Conservation (phyloP, 2,329 filamentous ascomycete species). For the Leptographium procerum region DNA sequence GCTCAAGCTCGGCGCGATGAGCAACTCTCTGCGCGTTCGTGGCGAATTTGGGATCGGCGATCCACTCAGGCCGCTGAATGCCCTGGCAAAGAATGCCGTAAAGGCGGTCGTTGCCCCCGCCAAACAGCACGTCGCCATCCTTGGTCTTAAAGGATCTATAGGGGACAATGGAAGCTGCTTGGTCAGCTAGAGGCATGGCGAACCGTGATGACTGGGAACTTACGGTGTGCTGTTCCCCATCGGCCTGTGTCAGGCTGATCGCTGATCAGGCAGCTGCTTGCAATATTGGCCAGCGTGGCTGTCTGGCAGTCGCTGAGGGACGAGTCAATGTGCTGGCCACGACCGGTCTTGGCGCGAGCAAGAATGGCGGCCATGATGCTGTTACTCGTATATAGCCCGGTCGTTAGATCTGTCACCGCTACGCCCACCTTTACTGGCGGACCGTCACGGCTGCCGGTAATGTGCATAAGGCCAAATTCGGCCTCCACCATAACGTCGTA, state of each 20-base stretch:
- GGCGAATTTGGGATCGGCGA: slow-evolving; percentile 44
- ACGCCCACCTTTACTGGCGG: slow-evolving; percentile 96
- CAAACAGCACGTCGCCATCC: slow-evolving; percentile 59
- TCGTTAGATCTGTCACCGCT: slow-evolving; percentile 91
- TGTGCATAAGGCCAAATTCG: slow-evolving; percentile 97
- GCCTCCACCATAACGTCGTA: slow-evolving; percentile 99
- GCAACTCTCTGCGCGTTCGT: slow-evolving; percentile 53
- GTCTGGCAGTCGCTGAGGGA: slow-evolving; percentile 90
- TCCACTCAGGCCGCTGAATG: slow-evolving; percentile 48
- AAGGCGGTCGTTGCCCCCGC: slow-evolving; percentile 60
- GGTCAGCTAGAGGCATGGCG: background rate
- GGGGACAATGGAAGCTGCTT: slow-evolving; percentile 81
- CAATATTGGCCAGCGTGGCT: slow-evolving; percentile 88
- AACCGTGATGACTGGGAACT: slow-evolving; percentile 16
- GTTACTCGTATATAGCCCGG: slow-evolving; percentile 89
- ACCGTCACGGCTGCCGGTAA: slow-evolving; percentile 78
- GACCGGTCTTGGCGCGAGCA: slow-evolving; percentile 59
- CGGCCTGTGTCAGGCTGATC: slow-evolving; percentile 77
- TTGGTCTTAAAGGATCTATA: slow-evolving; percentile 75
- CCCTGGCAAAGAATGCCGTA: slow-evolving; percentile 54
- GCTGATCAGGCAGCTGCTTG: slow-evolving; percentile 80
- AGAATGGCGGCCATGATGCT: slow-evolving; percentile 89
- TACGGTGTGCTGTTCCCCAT: slow-evolving; percentile 94
- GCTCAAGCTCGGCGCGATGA: slow-evolving; percentile 67
- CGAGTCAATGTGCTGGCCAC: slow-evolving; percentile 86